These are phyloP conservation scores for Cinchona pubescens DNA, from an alignment of 257 asterid species.

Conservation along the genomic window DNA sequence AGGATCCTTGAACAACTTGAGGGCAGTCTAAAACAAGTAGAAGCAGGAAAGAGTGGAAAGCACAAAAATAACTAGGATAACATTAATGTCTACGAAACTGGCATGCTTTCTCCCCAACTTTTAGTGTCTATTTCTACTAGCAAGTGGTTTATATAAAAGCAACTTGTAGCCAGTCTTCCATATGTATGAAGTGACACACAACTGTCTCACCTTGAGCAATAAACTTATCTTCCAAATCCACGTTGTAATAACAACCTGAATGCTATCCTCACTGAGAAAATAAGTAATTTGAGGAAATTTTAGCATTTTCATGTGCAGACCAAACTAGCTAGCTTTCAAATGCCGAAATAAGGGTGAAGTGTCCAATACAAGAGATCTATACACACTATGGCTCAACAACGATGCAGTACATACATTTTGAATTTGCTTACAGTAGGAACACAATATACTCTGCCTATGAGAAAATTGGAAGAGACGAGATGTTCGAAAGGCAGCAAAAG, in stretches of 20 bases:
- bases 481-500: background rate
- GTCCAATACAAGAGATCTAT: background rate
- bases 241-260: background rate
- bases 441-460: background rate
- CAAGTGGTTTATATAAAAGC: background rate
- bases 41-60: slow-evolving; percentile 4
- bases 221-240: slow-evolving; percentile 32
- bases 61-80: background rate
- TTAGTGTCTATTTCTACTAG: background rate
- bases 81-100: background rate
- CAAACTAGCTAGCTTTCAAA: background rate
- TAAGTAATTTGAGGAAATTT: slow-evolving; percentile 6
- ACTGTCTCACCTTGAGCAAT: slow-evolving; percentile 35
- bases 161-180: background rate
- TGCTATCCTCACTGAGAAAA: slow-evolving; percentile 28
- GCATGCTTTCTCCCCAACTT: background rate
- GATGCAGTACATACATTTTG: background rate
- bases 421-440: background rate
- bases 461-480: background rate
- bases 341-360: background rate
- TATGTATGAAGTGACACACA: background rate
- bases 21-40: background rate
- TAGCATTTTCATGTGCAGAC: slow-evolving; percentile 5
- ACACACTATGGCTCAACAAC: background rate
- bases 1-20: background rate